Conservation (phyloP, 768 basidiomycete genomes). For the Leccinellum rugosiceps region DNA sequence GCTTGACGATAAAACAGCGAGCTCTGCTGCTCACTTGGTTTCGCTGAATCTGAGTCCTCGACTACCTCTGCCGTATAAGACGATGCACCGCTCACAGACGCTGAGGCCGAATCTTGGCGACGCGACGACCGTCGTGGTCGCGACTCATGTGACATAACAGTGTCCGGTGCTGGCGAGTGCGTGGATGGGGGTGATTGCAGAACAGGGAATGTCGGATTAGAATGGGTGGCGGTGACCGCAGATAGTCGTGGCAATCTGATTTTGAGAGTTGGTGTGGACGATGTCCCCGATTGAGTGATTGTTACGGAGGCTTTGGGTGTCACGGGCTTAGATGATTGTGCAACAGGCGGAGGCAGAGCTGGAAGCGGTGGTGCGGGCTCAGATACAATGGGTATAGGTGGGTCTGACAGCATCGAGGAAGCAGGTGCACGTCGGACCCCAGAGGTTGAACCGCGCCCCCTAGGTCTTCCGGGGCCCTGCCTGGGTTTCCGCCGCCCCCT, state of each 20-base stretch:
- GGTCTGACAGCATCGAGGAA: constrained; percentile 6
- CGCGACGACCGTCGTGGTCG: constrained; percentile 28
- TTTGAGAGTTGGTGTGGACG: constrained; percentile 34
- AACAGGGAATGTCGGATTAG: constrained; percentile 16
- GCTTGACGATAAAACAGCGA: background rate
- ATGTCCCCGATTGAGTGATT: constrained; percentile 31
- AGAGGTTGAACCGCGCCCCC: constrained; percentile 9
- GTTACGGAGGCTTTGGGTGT: constrained; percentile 35
- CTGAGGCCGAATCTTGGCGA: constrained; percentile 27
- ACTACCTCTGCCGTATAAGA: constrained; percentile 28
- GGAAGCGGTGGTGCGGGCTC: constrained; percentile 10
- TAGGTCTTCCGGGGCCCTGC: constrained; percentile 16
- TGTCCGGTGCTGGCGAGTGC: constrained; percentile 23
- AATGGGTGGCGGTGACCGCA: constrained; percentile 27
- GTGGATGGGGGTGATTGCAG: constrained; percentile 21
- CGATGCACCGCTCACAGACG: constrained; percentile 32
- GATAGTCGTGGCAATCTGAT: constrained; percentile 32
- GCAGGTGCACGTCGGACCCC: constrained; percentile 14
- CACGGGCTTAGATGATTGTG: constrained; percentile 22
- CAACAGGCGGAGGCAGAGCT: constrained; percentile 5
- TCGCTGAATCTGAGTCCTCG: constrained; percentile 26
- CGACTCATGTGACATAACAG: constrained; percentile 18
- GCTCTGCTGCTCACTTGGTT: constrained; percentile 25
- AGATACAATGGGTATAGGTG: constrained; percentile 14
- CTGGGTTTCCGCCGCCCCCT: constrained; percentile 26